Conservation (phyloP, 305 asterid genomes). For the Fraxinus velutina region DNA sequence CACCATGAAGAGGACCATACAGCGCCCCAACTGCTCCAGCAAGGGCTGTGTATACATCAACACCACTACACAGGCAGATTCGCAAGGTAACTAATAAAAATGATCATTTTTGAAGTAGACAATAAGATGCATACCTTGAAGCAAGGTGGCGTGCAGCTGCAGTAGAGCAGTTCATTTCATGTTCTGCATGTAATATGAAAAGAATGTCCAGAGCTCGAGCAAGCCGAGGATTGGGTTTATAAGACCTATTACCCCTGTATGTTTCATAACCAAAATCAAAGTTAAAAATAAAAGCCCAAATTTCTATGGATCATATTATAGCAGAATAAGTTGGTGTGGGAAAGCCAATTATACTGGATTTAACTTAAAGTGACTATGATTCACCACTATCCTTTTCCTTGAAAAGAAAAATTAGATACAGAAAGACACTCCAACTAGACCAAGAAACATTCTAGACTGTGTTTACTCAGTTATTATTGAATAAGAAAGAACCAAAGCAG, state of each 20-base stretch:
- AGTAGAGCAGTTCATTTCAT: constrained; percentile 98
- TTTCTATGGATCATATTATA: background rate
- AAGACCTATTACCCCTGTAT: constrained; percentile 86
- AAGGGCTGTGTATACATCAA: constrained; percentile 94
- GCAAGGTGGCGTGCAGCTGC: constrained; percentile 99
- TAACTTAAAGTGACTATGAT: background rate
- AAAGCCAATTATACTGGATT: background rate
- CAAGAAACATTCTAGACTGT: background rate
- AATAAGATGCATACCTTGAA: constrained; percentile 59
- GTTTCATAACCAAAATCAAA: constrained; percentile 17
- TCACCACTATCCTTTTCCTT: constrained; percentile 3
- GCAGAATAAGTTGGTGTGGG: background rate
- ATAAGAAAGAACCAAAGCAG: background rate
- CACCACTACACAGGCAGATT: constrained; percentile 65
- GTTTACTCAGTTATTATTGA: background rate
- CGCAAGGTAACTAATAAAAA: constrained; percentile 16
- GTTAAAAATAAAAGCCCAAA: constrained; percentile 17
- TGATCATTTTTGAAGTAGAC: constrained; percentile 8
- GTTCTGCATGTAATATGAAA: constrained; percentile 92
- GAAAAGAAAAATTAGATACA: constrained; percentile 11
- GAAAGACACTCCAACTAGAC: constrained; percentile 1
- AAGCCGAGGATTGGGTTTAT: constrained; percentile 88
- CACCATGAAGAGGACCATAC: constrained; percentile 99
- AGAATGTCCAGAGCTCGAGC: constrained; percentile 95
- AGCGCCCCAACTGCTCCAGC: constrained; percentile 99